Evolutionary conservation across 129 eudicot genomes (phyloP).

Genomic region (Chrysanthemum seticuspe): DNA sequence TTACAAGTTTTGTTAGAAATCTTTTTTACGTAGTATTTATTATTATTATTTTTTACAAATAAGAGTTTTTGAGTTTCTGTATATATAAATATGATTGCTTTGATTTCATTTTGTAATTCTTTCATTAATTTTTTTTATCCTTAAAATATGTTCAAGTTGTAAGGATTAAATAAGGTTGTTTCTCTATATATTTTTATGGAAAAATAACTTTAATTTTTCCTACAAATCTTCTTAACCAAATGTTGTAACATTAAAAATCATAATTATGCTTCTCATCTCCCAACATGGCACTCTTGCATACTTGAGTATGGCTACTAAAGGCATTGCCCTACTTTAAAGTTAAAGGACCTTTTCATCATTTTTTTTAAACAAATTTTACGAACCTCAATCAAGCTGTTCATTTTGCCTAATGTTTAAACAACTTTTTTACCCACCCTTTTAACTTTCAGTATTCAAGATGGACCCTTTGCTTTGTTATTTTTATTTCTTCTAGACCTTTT

Average conservation of each 20-base stretch:
- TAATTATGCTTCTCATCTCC: constrained; percentile 35
- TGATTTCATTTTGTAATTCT: too few species aligned
- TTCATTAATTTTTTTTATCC: too few species aligned
- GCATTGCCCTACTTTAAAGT: constrained; percentile 33
- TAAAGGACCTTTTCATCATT: constrained; percentile 34
- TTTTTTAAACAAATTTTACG: constrained; percentile 21
- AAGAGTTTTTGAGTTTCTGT: too few species aligned
- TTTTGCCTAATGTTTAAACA: constrained; percentile 14
- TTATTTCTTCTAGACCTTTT: constrained; percentile 19
- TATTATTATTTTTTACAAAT: too few species aligned
- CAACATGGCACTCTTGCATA: constrained; percentile 34
- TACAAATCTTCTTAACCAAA: too few species aligned
- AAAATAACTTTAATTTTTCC: too few species aligned
- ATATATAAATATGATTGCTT: too few species aligned
- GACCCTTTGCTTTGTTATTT: constrained; percentile 24
- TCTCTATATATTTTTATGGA: too few species aligned
- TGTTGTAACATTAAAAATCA: constrained; percentile 28
- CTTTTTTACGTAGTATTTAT: too few species aligned
- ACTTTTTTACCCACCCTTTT: constrained; percentile 16
- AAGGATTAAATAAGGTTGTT: too few species aligned
- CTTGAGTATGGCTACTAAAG: constrained; percentile 34
- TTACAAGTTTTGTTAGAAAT: too few species aligned
- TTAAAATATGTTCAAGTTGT: too few species aligned
- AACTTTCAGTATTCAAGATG: constrained; percentile 28
- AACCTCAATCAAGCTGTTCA: constrained; percentile 21